Base-by-base conservation (phyloP, 1,139 yeast species). In the Entelexis paramagnoliae region DNA sequence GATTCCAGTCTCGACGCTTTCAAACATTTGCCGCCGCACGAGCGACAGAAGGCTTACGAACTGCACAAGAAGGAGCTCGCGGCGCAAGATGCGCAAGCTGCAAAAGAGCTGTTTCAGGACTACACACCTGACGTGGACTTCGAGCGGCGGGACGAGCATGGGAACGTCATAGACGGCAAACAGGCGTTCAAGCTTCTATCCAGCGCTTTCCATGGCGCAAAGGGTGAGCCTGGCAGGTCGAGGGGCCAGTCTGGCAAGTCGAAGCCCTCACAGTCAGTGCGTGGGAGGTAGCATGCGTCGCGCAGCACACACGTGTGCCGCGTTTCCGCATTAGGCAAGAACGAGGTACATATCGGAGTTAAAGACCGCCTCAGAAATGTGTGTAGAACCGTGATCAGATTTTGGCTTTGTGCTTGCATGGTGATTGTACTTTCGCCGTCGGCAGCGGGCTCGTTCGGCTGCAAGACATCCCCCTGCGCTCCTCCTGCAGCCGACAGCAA, bases 141-240 rank as follows among this genome's bases (percentile, higher is more conserved):
- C 9, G 74, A 73, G 36, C 86, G 88, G 65, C 74, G 73, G 46
- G 96, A 89, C 65, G 85, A 81, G 40, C 64, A 71, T 6, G 97
- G 97, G 1, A 73, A 79, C 47, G 73, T 72, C 22, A 67, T 91
- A 49, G 71, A 40, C 6, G 74, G 81, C 2, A 87, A 84, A 64
- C 85, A 83, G 57, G 97, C 97, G 0, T 89, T 80, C 70, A 89
- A 87, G 67, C 79, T 80, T 55, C 65, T 88, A 51, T 86, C 96
- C 0, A 95, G 85, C 59, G 81, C 82, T 59, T 89, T 87, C 68
- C 97, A 91, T 65, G 96, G 96, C 1, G 74, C 46, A n/a, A 33
- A 29, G 22, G 17, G n/a, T 13, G 19, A 41, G 3, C 16, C 7
- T 26, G 17, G 24, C 34, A 29, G n/a, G n/a, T n/a, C n/a, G n/a